Evolutionary conservation across 371 early-diverging fungal genomes (phyloP), one percentile per base, ranked within the genome.

Genomic region (Neoconidiobolus thromboides): DNA sequence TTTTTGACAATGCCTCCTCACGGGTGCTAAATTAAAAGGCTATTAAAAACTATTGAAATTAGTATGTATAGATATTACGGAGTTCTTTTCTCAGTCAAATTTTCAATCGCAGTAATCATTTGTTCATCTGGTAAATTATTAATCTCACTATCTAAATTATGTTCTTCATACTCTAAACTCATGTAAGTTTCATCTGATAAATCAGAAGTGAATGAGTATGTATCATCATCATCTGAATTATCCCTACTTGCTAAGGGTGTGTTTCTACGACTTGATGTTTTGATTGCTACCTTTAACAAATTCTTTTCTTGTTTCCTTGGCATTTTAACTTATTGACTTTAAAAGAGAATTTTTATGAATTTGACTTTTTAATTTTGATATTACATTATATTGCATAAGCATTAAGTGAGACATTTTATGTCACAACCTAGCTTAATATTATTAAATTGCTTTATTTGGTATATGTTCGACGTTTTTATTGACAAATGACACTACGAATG

Each of bases 171-270:
- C 4, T 58, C 58, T 10, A 58, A 36, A 38, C 10, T 10, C 15
- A 58, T 15, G 48, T 58, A 58, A 6, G 58, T 58, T 9, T 44
- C 58, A 14, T 58, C 58, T 3, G 58, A 58, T 37, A 43, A 7
- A 26, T 58, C 58, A 12, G 58, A 58, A 39, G n/a, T 26, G 44
- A 58, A 37, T 12, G 58, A 58, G 9, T 2, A 46, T 4, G 15
- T 6, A 39, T 58, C 58, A 7, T 56, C 48, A 43, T 58, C 48
- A 26, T 58, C 58, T 7, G 58, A 58, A 26, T 58, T 58, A 26
- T 58, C 7, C 5, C 15, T n/a, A 48, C 58, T 58, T 4, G 36
- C 49, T 26, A n/a, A 4, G 36, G 58, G 58, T 12, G 58, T 48
- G 40, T 41, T 44, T 26, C 40, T n/a, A 1, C 49, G 7, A 40